Evolutionary conservation across 106 monocot genomes (phyloP).

Genomic region (Dioscorea alata): DNA sequence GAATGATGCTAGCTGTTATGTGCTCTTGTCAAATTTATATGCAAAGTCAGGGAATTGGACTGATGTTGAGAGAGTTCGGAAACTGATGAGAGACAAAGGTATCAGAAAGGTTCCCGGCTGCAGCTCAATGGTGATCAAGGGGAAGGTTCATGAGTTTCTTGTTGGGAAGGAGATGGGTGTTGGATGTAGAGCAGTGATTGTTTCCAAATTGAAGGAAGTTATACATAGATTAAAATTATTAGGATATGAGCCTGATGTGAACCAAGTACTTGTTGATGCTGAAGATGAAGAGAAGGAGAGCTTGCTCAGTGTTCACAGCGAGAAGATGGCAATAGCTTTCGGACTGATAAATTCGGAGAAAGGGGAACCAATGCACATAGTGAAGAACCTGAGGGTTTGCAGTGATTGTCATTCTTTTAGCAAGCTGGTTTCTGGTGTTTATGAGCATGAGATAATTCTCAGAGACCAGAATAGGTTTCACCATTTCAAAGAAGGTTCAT

Average conservation of each 20-base stretch:
- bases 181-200: background rate
- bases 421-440: conserved; percentile 23
- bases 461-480: conserved; percentile 37
- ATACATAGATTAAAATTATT: conserved; percentile 7
- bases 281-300: conserved; percentile 22
- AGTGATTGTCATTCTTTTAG: conserved; percentile 24
- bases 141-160: conserved; percentile 19
- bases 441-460: conserved; percentile 15
- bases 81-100: conserved; percentile 16
- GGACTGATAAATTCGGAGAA: conserved; percentile 6
- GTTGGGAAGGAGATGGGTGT: conserved; percentile 11
- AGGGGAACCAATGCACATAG: conserved; percentile 8
- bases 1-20: conserved; percentile 13
- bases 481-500: conserved; percentile 23
- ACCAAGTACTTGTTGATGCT: conserved; percentile 11
- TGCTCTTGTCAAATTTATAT: conserved; percentile 24
- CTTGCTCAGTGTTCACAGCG: conserved; percentile 20
- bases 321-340: conserved; percentile 26
- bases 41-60: conserved; percentile 10
- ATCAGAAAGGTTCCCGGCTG: conserved; percentile 22
- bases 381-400: conserved; percentile 33
- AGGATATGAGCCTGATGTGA: conserved; percentile 13
- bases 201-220: conserved; percentile 19
- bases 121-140: conserved; percentile 20
- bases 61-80: conserved; percentile 13